Evolutionary conservation across 371 early-diverging fungal genomes (phyloP).

Genomic region (Mucor mucedo): DNA sequence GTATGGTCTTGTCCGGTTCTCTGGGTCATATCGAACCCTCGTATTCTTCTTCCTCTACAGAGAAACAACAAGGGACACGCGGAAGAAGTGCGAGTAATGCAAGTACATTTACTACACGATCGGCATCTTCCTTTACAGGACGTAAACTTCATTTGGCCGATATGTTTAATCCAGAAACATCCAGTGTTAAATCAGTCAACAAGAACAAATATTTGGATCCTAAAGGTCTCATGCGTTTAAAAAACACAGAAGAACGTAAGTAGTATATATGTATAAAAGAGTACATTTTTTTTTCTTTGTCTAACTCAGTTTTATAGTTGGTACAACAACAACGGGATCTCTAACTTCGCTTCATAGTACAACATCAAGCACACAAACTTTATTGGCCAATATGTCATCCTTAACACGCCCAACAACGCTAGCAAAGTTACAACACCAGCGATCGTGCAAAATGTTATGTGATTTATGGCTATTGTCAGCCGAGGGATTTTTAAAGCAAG

Average conservation of each 20-base stretch:
- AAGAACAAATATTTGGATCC: slow-evolving; percentile 19
- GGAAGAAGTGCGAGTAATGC: slow-evolving; percentile 31
- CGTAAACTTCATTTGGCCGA: slow-evolving; percentile 29
- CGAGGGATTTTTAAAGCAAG: slow-evolving; percentile 55
- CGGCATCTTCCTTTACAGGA: slow-evolving; percentile 27
- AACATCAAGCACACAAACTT: slow-evolving; percentile 25
- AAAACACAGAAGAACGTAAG: slow-evolving; percentile 7
- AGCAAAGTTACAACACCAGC: slow-evolving; percentile 31
- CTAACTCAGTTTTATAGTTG: background rate
- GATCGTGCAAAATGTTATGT: slow-evolving; percentile 36
- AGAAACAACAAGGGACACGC: slow-evolving; percentile 1
- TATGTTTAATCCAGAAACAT: slow-evolving; percentile 21
- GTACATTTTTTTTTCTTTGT: background rate
- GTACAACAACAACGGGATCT: slow-evolving; percentile 3
- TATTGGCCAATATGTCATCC: slow-evolving; percentile 16
- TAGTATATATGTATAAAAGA: background rate
- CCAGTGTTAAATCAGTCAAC: slow-evolving; percentile 16
- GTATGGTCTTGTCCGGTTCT: slow-evolving; percentile 36
- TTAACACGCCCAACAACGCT: slow-evolving; percentile 27
- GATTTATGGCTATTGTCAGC: slow-evolving; percentile 69
- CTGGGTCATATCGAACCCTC: slow-evolving; percentile 30
- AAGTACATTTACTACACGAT: slow-evolving; percentile 9
- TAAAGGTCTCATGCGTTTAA: slow-evolving; percentile 1
- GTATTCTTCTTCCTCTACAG: background rate
- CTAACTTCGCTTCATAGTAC: slow-evolving; percentile 9